These are phyloP conservation scores for Fagopyrum esculentum DNA, from an alignment of 148 eudicot species.

Conservation along the genomic window DNA sequence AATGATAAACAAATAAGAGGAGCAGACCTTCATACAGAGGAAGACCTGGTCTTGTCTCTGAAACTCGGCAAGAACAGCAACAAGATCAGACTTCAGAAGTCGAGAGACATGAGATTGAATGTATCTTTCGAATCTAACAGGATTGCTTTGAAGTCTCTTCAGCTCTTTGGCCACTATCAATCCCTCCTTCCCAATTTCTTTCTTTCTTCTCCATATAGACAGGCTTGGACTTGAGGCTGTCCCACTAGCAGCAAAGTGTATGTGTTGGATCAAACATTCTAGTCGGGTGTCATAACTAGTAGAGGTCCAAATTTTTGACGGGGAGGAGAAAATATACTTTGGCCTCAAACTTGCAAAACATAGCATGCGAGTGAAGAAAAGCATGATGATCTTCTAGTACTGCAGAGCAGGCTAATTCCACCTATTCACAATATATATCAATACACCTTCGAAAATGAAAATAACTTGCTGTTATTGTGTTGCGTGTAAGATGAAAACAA, in stretches of 20 bases:
- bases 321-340: background rate
- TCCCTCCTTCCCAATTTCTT: constrained; percentile 90
- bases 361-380: background rate
- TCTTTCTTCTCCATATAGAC: constrained; percentile 96
- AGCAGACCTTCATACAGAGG: constrained; percentile 62
- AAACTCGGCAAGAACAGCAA: constrained; percentile 82
- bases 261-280: constrained; percentile 11
- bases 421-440: too few relatives aligned
- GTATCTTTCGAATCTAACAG: constrained; percentile 54
- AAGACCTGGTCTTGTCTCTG: constrained; percentile 82
- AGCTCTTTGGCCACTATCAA: constrained; percentile 80
- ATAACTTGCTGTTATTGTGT: too few relatives aligned
- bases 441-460: too few relatives aligned
- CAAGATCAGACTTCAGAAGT: constrained; percentile 77
- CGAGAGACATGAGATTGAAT: constrained; percentile 64
- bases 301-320: background rate
- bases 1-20: too few relatives aligned
- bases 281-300: background rate
- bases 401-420: too few relatives aligned
- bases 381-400: constrained; percentile 2
- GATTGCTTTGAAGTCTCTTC: constrained; percentile 59
- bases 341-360: background rate
- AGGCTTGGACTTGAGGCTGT: constrained; percentile 49
- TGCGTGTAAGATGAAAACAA: too few relatives aligned
- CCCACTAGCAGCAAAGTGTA: constrained; percentile 14